Evolutionary conservation across 2,329 filamentous ascomycete species (phyloP), one percentile per base, ranked within the genome.

Genomic region (Pseudocercospora musae): DNA sequence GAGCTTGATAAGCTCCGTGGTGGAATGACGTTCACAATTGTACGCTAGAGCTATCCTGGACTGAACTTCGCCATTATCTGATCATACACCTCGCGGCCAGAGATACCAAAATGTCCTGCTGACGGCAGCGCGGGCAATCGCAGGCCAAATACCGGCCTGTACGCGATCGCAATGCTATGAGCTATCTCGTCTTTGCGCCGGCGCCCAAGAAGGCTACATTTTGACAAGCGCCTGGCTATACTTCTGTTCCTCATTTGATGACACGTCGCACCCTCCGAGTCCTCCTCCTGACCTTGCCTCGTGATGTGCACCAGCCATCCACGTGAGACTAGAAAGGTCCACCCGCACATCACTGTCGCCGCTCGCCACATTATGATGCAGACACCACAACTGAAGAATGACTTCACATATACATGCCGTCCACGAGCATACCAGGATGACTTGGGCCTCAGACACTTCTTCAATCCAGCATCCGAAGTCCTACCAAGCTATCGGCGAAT

Each of bases 401-500:
- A 61, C 54, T 31, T 57, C 54, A 61, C 31, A 40, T 15, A 52
- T 48, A 54, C 33, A 58, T 48, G 18, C 48, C 27, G 18, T 21
- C 59, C 59, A 57, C 53, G 53, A 61, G 59, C 18, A 49, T 29
- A 29, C 59, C 27, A 57, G 59, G 29, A 57, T 52, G 27, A 57
- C 40, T 53, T 53, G 42, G 40, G 7, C n/a, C 42, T 40, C 44
- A 53, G 44, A 25, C 25, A 37, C 46, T 53, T 46, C 25, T 18
- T 21, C 18, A 21, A 40, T 18, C 52, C 52, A 40, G 27, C n/a
- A 55, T 40, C 59, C 59, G 54, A 58, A 58, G 48, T 62, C 44
- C 54, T 54, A 31, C 59, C 54, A 62, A 31, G 44, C 54, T 40
- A 33, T 37, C 33, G 40, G 21, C 31, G 53, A 37, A 23, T 46